phyloP scores from a whole-genome alignment of 768 basidiomycete species.

The Amanita polypyramis region DNA sequence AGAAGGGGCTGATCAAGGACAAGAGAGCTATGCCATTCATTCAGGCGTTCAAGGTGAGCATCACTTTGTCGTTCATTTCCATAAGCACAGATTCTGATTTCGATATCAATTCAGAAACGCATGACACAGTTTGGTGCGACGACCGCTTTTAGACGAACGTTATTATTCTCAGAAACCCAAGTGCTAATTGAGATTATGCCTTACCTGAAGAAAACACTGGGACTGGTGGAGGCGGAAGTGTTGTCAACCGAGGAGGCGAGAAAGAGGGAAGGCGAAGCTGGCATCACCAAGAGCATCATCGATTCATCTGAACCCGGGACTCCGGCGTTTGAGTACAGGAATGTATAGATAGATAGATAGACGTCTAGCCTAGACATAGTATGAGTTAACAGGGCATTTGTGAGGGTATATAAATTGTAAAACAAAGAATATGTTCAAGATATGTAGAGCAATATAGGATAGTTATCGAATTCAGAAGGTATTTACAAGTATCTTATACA shows the following conservation, averaged over 20 bases:
- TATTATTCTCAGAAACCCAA: conserved; percentile 76
- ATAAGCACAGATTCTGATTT: not conserved
- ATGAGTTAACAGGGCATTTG: too few species aligned
- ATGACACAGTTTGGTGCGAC: conserved; percentile 66
- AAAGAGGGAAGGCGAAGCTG: conserved; percentile 35
- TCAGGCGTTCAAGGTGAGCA: conserved; percentile 78
- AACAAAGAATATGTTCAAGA: too few species aligned
- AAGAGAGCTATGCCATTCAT: conserved; percentile 95
- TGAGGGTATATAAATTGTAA: too few species aligned
- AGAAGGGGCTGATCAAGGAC: conserved; percentile 83
- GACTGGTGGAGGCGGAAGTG: conserved; percentile 61
- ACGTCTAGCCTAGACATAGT: conserved; percentile 10
- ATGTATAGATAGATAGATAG: conserved; percentile 28
- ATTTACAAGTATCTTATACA: too few species aligned
- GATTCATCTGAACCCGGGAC: conserved; percentile 82
- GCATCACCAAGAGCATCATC: conserved; percentile 60
- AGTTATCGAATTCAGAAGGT: too few species aligned
- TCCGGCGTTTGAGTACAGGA: conserved; percentile 84
- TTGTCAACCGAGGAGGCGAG: conserved; percentile 59
- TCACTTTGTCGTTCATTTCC: not conserved
- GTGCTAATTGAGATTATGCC: conserved; percentile 63
- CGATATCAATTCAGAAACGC: conserved; percentile 50
- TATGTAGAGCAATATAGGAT: too few species aligned
- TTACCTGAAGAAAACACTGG: conserved; percentile 73
- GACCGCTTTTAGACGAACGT: conserved; percentile 70